Percentiles rank a stretch among this genome's conserved stretches.
Conservation (phyloP, 2,329 filamentous ascomycete genomes). For the Beauveria australis region DNA sequence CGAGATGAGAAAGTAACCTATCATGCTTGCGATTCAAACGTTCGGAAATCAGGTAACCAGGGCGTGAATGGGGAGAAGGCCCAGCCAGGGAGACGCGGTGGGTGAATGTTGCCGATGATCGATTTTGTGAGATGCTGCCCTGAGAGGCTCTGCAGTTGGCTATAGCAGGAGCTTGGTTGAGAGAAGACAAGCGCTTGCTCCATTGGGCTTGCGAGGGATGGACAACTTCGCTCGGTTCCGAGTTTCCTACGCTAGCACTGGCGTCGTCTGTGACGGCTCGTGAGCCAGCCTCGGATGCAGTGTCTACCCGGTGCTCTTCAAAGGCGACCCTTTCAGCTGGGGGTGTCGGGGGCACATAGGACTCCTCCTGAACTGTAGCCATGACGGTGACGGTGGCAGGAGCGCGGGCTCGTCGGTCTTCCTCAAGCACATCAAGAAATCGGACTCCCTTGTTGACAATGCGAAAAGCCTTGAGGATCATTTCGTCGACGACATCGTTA, state of each 20-base stretch:
- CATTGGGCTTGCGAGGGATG: constrained; percentile 27
- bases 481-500: constrained; percentile 78
- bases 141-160: constrained; percentile 28
- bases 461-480: constrained; percentile 88
- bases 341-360: constrained; percentile 52
- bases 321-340: constrained; percentile 50
- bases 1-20: constrained; percentile 80
- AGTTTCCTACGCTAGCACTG: constrained; percentile 25
- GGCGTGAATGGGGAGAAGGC: constrained; percentile 52
- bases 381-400: constrained; percentile 50
- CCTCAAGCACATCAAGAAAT: constrained; percentile 80
- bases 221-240: constrained; percentile 28
- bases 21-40: constrained; percentile 75
- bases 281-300: constrained; percentile 32
- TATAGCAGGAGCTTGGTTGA: constrained; percentile 23
- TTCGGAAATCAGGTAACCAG: constrained; percentile 73
- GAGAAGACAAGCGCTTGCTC: constrained; percentile 40
- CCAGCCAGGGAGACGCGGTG: constrained; percentile 73
- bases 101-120: constrained; percentile 48
- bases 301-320: constrained; percentile 27
- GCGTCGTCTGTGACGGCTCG: constrained; percentile 26
- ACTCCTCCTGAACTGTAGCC: constrained; percentile 52
- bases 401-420: constrained; percentile 43
- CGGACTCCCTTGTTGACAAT: constrained; percentile 86
- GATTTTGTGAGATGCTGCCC: constrained; percentile 31